Evolutionary conservation across 164 flowering plant species (phyloP), one percentile per base, ranked within the genome.

Genomic region (Dillenia turbinata): DNA sequence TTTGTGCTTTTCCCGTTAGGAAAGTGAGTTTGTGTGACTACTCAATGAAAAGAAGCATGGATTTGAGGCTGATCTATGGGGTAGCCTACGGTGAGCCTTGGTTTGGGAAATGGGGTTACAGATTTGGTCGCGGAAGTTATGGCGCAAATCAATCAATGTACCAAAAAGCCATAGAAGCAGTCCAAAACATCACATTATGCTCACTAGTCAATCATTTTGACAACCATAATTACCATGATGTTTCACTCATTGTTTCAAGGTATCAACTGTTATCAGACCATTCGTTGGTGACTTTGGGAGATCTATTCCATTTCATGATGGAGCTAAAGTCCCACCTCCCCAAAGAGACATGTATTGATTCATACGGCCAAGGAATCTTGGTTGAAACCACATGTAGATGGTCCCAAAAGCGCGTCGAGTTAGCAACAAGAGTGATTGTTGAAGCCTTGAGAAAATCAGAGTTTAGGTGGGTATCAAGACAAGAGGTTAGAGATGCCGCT

Each of bases 41-140:
- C 19, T 82, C 99, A 12, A 70, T 70, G 69, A 91, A 85, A 84
- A 81, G 66, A 71, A 78, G 81, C 62, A 91, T 95, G 97, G 96
- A 95, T 8, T 59, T 89, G 57, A 77, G 97, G 70, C 72, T 95
- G 52, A 74, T 95, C 22, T 83, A 92, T 59, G 85, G 89, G 2
- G 69, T 87, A 9, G 97, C 88, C 52, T 82, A 86, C 33, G 83
- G 90, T 1, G 69, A 78, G 62, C 75, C 96, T 3, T 95, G 99
- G 99, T 89, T 95, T 13, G 83, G 88, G 22, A 85, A 74, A 0
- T 95, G 97, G 96, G 96, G 91, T n/a, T 92, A 95, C 80, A 56
- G 56, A 14, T 88, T 89, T 57, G 84, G 84, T 1, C 82, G 86
- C 7, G 99, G 97, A 67, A 85, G 82, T 74, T 89, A 46, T 62